Conservation (phyloP, 116 monocot genomes). For the Trichopus zeylanicus region DNA sequence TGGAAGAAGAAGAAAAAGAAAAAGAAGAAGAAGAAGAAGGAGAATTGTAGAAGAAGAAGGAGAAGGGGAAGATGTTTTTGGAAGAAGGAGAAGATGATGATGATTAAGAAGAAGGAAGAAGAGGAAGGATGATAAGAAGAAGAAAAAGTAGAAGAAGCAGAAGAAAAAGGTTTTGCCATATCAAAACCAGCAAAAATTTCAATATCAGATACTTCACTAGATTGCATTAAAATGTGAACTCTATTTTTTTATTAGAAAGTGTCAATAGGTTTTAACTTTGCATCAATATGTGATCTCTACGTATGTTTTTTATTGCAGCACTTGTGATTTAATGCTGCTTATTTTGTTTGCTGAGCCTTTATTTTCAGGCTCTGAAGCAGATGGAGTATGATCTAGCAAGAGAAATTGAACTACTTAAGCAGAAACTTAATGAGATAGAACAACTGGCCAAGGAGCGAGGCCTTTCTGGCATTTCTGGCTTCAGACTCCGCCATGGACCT, state of each 20-base stretch:
- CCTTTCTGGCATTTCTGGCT: constrained; percentile 39
- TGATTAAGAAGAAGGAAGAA: no score
- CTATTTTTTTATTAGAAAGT: background rate
- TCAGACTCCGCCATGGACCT: constrained; percentile 12
- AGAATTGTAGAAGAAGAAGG: no score
- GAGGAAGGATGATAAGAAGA: no score
- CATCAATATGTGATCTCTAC: background rate
- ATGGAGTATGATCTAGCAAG: constrained; percentile 52
- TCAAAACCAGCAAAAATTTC: background rate
- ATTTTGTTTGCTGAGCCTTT: background rate
- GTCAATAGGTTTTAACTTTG: no score
- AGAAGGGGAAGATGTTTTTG: no score
- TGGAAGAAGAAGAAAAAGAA: no score
- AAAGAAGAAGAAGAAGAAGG: no score
- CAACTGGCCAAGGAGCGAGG: constrained; percentile 36
- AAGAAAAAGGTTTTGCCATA: no score
- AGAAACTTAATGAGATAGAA: constrained; percentile 49
- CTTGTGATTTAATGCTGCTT: background rate
- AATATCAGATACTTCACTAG: background rate
- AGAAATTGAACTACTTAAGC: constrained; percentile 51
- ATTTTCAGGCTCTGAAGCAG: constrained; percentile 41
- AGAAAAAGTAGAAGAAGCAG: no score
- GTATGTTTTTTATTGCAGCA: no score
- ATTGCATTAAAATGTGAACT: background rate
- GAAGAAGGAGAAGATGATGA: no score